Percentiles rank a stretch among this genome's conserved stretches.
Evolutionary conservation across 116 monocot genomes (phyloP).

Genomic region (Papilionanthe hybrid): DNA sequence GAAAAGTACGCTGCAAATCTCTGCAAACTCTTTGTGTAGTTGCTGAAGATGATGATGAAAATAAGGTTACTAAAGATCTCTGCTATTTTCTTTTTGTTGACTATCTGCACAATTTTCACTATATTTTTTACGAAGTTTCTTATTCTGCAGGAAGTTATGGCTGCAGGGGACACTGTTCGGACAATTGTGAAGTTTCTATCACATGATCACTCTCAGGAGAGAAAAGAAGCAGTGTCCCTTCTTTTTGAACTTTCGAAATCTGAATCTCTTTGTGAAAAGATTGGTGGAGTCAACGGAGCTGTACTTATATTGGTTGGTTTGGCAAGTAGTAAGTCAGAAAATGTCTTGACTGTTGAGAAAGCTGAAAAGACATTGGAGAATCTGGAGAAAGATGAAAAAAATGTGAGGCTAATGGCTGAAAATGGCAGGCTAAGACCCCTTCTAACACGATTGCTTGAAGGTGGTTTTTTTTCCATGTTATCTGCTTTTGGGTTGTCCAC

Average conservation of each 20-base stretch:
- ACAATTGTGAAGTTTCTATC: conserved; percentile 84
- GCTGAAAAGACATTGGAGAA: conserved; percentile 72
- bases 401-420: conserved; percentile 90
- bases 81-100: conserved; percentile 7
- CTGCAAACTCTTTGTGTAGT: conserved; percentile 62
- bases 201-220: conserved; percentile 66
- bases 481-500: background rate
- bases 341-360: conserved; percentile 49
- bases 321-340: conserved; percentile 79
- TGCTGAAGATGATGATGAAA: conserved; percentile 65
- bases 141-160: conserved; percentile 54
- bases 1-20: conserved; percentile 60
- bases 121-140: background rate
- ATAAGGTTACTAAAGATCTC: conserved; percentile 55
- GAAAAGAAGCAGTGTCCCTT: conserved; percentile 73
- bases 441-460: conserved; percentile 70
- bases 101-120: background rate
- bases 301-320: conserved; percentile 81
- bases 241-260: conserved; percentile 76
- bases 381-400: conserved; percentile 66
- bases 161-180: conserved; percentile 68
- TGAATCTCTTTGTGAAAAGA: conserved; percentile 68
- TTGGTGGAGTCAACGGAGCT: conserved; percentile 69
- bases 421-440: conserved; percentile 82
- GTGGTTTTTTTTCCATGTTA: conserved; percentile 18